A percentile compares a stretch with the other conserved stretches of the same genome.
phyloP scores from a whole-genome alignment of 305 asterid genomes.

The Caryopteris hybrid region DNA sequence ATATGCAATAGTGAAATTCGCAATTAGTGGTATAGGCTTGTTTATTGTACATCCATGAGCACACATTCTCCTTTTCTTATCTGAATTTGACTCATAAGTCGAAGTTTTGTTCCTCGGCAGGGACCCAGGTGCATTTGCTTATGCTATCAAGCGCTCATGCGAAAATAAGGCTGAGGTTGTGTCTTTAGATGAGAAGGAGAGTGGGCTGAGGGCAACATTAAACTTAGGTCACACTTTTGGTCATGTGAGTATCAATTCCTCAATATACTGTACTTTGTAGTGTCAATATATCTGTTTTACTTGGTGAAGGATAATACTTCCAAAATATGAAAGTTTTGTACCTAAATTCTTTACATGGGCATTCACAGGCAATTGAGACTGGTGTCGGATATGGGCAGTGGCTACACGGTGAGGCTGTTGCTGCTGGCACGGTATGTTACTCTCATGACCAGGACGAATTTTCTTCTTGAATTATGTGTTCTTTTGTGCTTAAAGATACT shows the following conservation, averaged over 20 bases:
- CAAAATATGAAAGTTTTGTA: neutral
- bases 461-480: neutral
- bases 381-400: constrained; percentile 87
- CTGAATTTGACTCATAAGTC: constrained; percentile 7
- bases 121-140: constrained; percentile 73
- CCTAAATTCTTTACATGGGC: constrained; percentile 8
- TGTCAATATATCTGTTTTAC: neutral
- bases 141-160: constrained; percentile 95
- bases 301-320: neutral
- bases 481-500: constrained; percentile 3
- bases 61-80: neutral
- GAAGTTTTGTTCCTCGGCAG: constrained; percentile 34
- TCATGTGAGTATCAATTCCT: constrained; percentile 59
- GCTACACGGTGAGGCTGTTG: constrained; percentile 99
- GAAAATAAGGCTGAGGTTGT: constrained; percentile 98
- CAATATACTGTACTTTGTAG: neutral
- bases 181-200: constrained; percentile 90
- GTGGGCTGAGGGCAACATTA: constrained; percentile 90
- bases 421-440: constrained; percentile 80
- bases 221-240: constrained; percentile 99
- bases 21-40: neutral
- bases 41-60: constrained; percentile 13
- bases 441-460: neutral
- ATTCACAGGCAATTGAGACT: constrained; percentile 90
- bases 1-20: neutral